Percentiles rank a stretch among this genome's conserved stretches.
Evolutionary conservation across 306 rosid genomes (phyloP).

Genomic region (Hippophae rhamnoides): DNA sequence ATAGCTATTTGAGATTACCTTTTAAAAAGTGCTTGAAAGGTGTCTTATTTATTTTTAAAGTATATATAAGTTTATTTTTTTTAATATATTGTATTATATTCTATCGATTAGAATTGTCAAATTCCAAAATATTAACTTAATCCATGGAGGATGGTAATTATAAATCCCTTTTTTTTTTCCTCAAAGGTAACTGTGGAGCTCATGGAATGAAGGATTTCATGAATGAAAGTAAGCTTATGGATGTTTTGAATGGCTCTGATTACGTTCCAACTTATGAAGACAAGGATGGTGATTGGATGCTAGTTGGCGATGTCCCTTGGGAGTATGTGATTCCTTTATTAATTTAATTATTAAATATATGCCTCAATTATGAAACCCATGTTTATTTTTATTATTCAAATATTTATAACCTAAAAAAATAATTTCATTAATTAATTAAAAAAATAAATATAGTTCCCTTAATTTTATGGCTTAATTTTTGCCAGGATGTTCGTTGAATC

Average conservation of each 20-base stretch:
- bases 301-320: conserved; percentile 97
- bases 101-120: no score
- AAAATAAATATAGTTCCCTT: background rate
- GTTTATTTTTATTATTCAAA: no score
- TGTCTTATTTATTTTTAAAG: no score
- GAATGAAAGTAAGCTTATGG: conserved; percentile 88
- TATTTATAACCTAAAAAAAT: background rate
- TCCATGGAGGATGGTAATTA: no score
- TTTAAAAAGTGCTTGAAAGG: no score
- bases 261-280: conserved; percentile 88
- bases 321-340: conserved; percentile 39
- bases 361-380: background rate
- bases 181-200: conserved; percentile 66
- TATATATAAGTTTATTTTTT: no score
- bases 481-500: conserved; percentile 89
- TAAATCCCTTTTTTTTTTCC: background rate
- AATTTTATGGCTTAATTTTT: background rate
- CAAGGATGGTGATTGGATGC: conserved; percentile 97
- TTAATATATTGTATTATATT: no score
- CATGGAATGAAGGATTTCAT: conserved; percentile 78
- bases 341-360: no score
- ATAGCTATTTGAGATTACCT: no score
- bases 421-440: background rate
- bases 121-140: no score
- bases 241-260: conserved; percentile 65